These are phyloP conservation scores for Termitomyces sp. DNA, from an alignment of 768 basidiomycete genomes.

Conservation along the genomic window DNA sequence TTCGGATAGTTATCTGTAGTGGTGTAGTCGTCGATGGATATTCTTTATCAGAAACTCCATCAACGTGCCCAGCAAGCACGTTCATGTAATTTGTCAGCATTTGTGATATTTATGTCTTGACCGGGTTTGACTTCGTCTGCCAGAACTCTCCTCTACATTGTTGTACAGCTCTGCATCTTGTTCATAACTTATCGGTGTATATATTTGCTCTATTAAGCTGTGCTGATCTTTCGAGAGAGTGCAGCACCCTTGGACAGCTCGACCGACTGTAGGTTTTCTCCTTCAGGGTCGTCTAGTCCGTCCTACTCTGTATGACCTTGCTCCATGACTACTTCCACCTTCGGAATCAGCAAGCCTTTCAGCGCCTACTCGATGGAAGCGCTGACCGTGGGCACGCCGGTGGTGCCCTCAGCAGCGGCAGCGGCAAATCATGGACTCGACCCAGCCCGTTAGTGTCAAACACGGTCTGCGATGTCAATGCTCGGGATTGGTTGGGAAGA, in stretches of 20 bases:
- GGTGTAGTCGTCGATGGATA: background rate
- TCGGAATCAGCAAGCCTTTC: slow-evolving; percentile 73
- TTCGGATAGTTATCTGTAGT: background rate
- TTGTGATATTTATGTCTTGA: background rate
- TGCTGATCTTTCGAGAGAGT: slow-evolving; percentile 20
- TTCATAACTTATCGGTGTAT: slow-evolving; percentile 12
- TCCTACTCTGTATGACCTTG: slow-evolving; percentile 61
- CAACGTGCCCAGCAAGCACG: slow-evolving; percentile 8
- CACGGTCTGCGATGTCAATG: slow-evolving; percentile 55
- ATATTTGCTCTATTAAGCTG: slow-evolving; percentile 15
- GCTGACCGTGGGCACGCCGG: slow-evolving; percentile 33
- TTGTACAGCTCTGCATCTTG: background rate
- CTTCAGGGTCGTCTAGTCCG: slow-evolving; percentile 38
- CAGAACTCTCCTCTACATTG: slow-evolving; percentile 3
- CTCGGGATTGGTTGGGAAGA: slow-evolving; percentile 66
- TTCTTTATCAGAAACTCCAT: background rate
- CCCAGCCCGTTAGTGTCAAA: slow-evolving; percentile 36
- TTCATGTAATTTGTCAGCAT: slow-evolving; percentile 14
- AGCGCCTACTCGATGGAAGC: slow-evolving; percentile 61
- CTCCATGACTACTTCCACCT: slow-evolving; percentile 76
- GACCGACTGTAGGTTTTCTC: slow-evolving; percentile 26
- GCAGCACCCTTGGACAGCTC: slow-evolving; percentile 22
- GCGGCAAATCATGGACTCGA: slow-evolving; percentile 57
- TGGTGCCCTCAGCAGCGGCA: slow-evolving; percentile 40
- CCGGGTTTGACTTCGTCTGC: background rate